Percentiles rank a stretch among this genome's conserved stretches.
Conservation (phyloP, 163 green algal species). For the Trebouxia gelatinosa region DNA sequence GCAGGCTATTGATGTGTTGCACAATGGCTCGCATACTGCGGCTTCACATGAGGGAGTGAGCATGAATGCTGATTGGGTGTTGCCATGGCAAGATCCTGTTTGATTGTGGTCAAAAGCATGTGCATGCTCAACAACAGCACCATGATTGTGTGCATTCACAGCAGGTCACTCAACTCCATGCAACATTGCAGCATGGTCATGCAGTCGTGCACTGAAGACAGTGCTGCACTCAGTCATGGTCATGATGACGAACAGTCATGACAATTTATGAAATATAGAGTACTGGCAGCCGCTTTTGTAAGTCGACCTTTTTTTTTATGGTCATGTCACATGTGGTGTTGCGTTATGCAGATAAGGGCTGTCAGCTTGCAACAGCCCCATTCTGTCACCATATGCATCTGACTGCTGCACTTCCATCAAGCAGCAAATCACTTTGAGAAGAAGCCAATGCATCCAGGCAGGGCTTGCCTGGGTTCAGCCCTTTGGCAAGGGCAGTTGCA, state of each 20-base stretch:
- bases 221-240: neutral
- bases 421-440: neutral
- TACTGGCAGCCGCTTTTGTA: neutral
- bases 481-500: constrained; percentile 2
- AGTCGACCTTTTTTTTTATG: neutral
- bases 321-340: no score
- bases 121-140: neutral
- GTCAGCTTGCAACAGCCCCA: neutral
- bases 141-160: neutral
- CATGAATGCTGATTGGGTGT: neutral
- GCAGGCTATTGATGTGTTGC: no score
- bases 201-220: neutral
- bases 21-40: no score
- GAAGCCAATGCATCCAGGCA: neutral
- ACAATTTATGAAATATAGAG: neutral
- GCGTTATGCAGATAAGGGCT: no score
- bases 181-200: neutral
- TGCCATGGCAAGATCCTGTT: neutral
- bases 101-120: neutral
- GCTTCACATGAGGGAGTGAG: neutral
- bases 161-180: neutral
- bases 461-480: neutral
- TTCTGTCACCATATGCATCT: neutral
- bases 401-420: neutral
- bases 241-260: neutral